phyloP scores from a whole-genome alignment of 768 basidiomycete species.

The Amanita exitialis region DNA sequence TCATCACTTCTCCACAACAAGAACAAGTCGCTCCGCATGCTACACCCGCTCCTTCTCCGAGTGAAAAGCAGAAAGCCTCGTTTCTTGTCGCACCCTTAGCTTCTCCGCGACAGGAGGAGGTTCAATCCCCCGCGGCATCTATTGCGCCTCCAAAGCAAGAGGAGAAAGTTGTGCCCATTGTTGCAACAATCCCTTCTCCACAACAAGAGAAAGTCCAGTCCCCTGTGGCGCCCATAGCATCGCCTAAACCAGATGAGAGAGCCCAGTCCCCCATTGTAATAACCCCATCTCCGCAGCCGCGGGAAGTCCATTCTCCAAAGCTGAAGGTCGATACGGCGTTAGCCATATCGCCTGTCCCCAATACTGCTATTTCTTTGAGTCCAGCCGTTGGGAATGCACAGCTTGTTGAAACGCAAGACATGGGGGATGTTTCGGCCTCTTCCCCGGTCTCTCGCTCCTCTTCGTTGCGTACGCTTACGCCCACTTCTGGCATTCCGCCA shows the following conservation, averaged over 20 bases:
- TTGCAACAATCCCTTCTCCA: not conserved
- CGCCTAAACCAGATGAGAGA: not conserved
- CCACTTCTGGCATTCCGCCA: not conserved
- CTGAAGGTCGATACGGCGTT: not conserved
- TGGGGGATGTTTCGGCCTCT: not conserved
- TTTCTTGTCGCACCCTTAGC: not conserved
- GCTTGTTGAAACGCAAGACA: not conserved
- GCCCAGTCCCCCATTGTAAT: not conserved
- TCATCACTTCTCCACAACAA: too few species aligned
- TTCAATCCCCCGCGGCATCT: too few species aligned
- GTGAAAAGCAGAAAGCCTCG: too few species aligned
- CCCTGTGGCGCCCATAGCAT: not conserved
- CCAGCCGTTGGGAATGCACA: not conserved
- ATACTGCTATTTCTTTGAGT: not conserved
- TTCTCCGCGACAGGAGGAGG: not conserved
- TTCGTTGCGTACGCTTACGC: not conserved
- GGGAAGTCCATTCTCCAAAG: not conserved
- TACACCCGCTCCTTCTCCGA: too few species aligned
- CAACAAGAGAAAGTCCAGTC: too few species aligned
- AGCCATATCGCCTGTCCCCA: not conserved
- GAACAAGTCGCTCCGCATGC: too few species aligned
- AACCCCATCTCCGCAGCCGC: not conserved
- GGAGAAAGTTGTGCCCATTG: too few species aligned
- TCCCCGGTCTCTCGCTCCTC: conserved; percentile 1
- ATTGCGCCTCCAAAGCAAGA: too few species aligned